phyloP scores from a whole-genome alignment of 768 basidiomycete genomes.

The Podaxis carcinomalis region DNA sequence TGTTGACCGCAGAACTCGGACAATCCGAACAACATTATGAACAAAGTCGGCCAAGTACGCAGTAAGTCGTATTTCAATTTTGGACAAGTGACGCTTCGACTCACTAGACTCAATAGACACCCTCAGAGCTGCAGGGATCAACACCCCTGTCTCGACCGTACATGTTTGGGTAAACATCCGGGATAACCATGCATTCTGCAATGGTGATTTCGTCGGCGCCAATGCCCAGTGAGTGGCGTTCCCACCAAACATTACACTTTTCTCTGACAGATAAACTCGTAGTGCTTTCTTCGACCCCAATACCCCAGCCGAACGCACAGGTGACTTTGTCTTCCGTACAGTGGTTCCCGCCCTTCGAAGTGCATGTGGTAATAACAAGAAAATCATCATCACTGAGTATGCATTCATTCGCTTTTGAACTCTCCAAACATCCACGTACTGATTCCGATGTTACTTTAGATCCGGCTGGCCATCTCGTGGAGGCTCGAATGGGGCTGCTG shows the following conservation, averaged over 20 bases:
- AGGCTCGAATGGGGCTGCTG: slow-evolving; percentile 22
- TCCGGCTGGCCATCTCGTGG: slow-evolving; percentile 41
- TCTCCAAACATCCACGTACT: neutral
- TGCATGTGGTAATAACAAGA: slow-evolving; percentile 31
- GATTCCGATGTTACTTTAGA: slow-evolving; percentile 14
- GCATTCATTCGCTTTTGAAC: neutral
- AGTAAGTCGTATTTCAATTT: slow-evolving; percentile 17
- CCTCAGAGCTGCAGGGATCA: slow-evolving; percentile 28
- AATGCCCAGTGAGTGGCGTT: slow-evolving; percentile 29
- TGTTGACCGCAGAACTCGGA: slow-evolving; percentile 23
- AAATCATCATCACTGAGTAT: slow-evolving; percentile 32
- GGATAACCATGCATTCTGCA: slow-evolving; percentile 27
- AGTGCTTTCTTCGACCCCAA: slow-evolving; percentile 35
- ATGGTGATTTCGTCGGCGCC: slow-evolving; percentile 33
- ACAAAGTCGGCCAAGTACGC: slow-evolving; percentile 30
- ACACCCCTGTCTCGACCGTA: slow-evolving; percentile 31
- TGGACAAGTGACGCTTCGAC: neutral
- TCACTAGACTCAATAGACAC: slow-evolving; percentile 18
- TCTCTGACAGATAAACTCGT: too few relatives aligned
- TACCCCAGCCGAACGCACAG: slow-evolving; percentile 26
- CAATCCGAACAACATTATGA: slow-evolving; percentile 26
- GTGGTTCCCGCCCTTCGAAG: slow-evolving; percentile 30
- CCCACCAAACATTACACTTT: too few relatives aligned
- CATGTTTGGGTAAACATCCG: slow-evolving; percentile 29
- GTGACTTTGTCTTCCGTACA: slow-evolving; percentile 35